Conservation (phyloP, 495 filamentous ascomycete genomes). For the Aspergillus ellipticus region DNA sequence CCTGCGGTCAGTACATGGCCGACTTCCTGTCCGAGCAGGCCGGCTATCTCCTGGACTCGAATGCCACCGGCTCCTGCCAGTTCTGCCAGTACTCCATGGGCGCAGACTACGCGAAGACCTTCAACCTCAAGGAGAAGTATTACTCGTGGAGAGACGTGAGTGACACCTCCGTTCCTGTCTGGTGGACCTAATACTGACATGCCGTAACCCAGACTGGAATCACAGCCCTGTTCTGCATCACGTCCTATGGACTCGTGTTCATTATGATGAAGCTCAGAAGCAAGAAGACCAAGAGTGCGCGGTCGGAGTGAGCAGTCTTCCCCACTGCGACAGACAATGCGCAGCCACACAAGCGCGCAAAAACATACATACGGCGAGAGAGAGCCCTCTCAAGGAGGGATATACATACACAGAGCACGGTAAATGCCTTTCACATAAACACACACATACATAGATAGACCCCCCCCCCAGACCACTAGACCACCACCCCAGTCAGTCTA, state of each 20-base stretch:
- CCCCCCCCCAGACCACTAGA: too few relatives aligned
- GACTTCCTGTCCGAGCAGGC: constrained; percentile 47
- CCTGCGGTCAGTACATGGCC: constrained; percentile 64
- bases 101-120: constrained; percentile 38
- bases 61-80: constrained; percentile 49
- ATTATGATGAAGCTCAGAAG: constrained; percentile 44
- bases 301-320: constrained; percentile 23
- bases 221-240: constrained; percentile 41
- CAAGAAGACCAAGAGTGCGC: constrained; percentile 41
- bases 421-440: too few relatives aligned
- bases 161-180: background rate
- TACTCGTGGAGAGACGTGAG: constrained; percentile 45
- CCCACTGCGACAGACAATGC: too few relatives aligned
- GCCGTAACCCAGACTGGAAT: constrained; percentile 36
- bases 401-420: too few relatives aligned
- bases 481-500: too few relatives aligned
- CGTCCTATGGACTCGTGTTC: constrained; percentile 36
- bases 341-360: too few relatives aligned
- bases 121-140: constrained; percentile 37
- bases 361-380: too few relatives aligned
- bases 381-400: too few relatives aligned
- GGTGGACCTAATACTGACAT: constrained; percentile 10
- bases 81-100: constrained; percentile 55
- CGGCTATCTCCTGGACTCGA: constrained; percentile 57
- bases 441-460: too few relatives aligned